Conservation (phyloP, 768 basidiomycete species). For the Pleurotus citrinopileatus region DNA sequence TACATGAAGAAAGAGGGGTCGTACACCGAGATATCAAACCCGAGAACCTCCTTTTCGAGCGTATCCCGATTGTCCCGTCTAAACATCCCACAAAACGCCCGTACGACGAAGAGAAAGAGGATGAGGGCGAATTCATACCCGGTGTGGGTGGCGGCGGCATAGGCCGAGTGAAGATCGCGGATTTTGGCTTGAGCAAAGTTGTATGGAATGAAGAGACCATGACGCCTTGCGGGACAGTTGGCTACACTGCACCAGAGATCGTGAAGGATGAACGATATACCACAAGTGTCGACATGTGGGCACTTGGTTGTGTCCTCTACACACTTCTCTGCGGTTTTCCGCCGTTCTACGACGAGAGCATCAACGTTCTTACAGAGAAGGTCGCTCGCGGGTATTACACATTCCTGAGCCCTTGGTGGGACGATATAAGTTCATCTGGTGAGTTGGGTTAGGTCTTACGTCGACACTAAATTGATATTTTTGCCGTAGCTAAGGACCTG, state of each 20-base stretch:
- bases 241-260: constrained; percentile 98
- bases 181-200: constrained; percentile 95
- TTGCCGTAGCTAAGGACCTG: constrained; percentile 81
- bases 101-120: constrained; percentile 98
- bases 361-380: constrained; percentile 97
- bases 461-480: background rate
- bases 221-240: constrained; percentile 99
- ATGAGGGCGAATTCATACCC: constrained; percentile 93
- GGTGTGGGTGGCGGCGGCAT: constrained; percentile 96
- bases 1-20: constrained; percentile 97
- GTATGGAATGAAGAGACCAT: constrained; percentile 99
- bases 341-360: constrained; percentile 99
- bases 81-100: constrained; percentile 71
- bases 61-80: constrained; percentile 89
- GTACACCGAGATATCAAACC: constrained; percentile 99
- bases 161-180: constrained; percentile 96
- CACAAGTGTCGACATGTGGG: constrained; percentile 99
- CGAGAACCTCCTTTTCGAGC: constrained; percentile 92
- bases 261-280: constrained; percentile 98
- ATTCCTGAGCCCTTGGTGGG: constrained; percentile 99
- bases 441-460: constrained; percentile 5
- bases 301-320: constrained; percentile 97
- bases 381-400: constrained; percentile 97
- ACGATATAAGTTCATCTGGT: constrained; percentile 86
- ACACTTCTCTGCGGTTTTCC: constrained; percentile 96